These are phyloP conservation scores for Daedaleopsis sinensis DNA, from an alignment of 768 basidiomycete species.

Conservation along the genomic window DNA sequence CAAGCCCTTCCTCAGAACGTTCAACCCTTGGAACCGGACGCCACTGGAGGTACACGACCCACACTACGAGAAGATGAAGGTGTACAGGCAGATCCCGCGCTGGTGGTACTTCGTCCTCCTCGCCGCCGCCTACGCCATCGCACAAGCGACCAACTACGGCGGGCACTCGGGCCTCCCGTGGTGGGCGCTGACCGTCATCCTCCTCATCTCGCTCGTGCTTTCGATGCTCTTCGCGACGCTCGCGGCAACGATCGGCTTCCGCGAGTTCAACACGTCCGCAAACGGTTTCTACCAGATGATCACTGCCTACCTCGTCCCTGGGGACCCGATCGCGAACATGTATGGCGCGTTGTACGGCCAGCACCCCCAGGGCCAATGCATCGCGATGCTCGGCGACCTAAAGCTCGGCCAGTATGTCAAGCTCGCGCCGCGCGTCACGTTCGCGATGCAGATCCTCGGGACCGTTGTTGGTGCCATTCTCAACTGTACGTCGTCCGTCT, in stretches of 20 bases:
- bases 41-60: constrained; percentile 38
- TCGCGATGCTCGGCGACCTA: constrained; percentile 57
- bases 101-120: constrained; percentile 56
- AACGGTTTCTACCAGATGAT: constrained; percentile 35
- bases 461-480: constrained; percentile 56
- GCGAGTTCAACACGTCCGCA: constrained; percentile 30
- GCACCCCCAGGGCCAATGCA: constrained; percentile 44
- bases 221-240: constrained; percentile 63
- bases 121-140: constrained; percentile 48
- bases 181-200: constrained; percentile 50
- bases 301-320: constrained; percentile 34
- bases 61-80: constrained; percentile 61
- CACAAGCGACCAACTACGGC: constrained; percentile 50
- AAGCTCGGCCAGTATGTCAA: constrained; percentile 61
- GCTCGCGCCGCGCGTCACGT: constrained; percentile 64
- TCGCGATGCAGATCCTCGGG: constrained; percentile 44
- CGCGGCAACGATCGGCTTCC: constrained; percentile 33
- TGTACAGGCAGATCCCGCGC: constrained; percentile 46
- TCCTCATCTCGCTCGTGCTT: constrained; percentile 54
- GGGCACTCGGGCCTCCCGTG: constrained; percentile 59
- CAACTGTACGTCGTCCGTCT: constrained; percentile 34
- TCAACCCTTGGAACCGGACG: constrained; percentile 39
- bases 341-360: constrained; percentile 48
- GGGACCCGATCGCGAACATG: constrained; percentile 34
- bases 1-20: constrained; percentile 35